Evolutionary conservation across 1,139 yeast genomes (phyloP), one percentile per base, ranked within the genome.

Genomic region (Scheffersomyces illinoinensis): DNA sequence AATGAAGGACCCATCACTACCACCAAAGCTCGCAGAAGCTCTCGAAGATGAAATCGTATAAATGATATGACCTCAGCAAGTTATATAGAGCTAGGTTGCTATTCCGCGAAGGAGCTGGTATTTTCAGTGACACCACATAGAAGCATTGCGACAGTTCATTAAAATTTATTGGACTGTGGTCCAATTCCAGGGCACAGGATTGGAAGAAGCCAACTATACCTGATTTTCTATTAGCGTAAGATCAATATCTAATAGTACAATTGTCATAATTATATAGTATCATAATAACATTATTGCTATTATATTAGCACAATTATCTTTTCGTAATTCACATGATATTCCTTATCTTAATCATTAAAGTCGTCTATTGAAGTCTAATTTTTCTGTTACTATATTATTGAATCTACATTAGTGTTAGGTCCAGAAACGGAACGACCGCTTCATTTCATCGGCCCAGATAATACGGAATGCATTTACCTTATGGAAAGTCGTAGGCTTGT

Each of bases 391-490:
- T 33, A 12, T 33, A 33, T 12, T 33, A 33, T 12, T 14, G 17
- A 33, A 14, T 33, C 43, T 33, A 33, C 43, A 33, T 24, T 8
- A 6, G 50, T 1, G 60, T 56, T 66, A 71, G 57, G 70, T 71
- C 55, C 77, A 70, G 5, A 86, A 68, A 20, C 87, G 82, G 61
- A 89, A 76, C 0, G 85, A 71, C 43, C 82, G 75, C 66, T 85
- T 85, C 69, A 89, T 66, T 70, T 91, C 96, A 65, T 88, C 87
- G 62, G 76, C 70, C 77, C 91, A 89, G 20, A 91, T 70, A n/a
- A 82, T 66, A 51, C 88, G 71, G 67, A 82, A 89, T 0, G 95
- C 95, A 62, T 84, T 86, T 50, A 84, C 64, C 67, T 84, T 88
- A 55, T 89, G 92, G 21, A 68, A 59, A 1, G 71, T 49, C 0